Percentiles rank a stretch among this genome's conserved stretches.
Evolutionary conservation across 768 basidiomycete genomes (phyloP).

Genomic region (Daedaleopsis sinensis): DNA sequence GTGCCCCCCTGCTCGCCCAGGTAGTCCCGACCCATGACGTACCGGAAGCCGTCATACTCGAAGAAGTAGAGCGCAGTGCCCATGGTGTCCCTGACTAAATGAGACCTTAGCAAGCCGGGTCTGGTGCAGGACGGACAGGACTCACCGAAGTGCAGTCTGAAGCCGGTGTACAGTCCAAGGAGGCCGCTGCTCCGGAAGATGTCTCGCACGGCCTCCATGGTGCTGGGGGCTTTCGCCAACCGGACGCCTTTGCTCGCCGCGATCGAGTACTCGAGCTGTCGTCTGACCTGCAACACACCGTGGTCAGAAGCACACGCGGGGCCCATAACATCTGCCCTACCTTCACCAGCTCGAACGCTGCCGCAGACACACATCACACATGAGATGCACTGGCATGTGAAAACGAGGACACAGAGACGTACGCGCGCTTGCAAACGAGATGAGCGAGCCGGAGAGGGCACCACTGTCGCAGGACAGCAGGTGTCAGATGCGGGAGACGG

Average conservation of each 20-base stretch:
- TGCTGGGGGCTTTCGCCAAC: conserved; percentile 78
- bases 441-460: conserved; percentile 85
- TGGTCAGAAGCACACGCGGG: not conserved
- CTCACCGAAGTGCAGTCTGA: conserved; percentile 83
- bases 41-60: conserved; percentile 91
- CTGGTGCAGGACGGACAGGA: conserved; percentile 6
- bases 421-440: conserved; percentile 90
- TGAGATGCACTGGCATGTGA: not conserved
- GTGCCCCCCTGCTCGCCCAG: conserved; percentile 80
- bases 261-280: conserved; percentile 92
- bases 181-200: conserved; percentile 69
- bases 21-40: conserved; percentile 77
- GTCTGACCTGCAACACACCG: conserved; percentile 60
- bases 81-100: conserved; percentile 79
- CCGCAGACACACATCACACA: not conserved
- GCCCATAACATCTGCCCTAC: conserved; percentile 42
- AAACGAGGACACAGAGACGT: conserved; percentile 37
- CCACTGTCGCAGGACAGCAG: conserved; percentile 49
- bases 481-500: not conserved
- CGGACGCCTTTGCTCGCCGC: conserved; percentile 76
- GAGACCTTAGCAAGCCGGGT: conserved; percentile 2
- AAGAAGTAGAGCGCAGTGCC: conserved; percentile 93
- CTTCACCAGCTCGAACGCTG: conserved; percentile 95
- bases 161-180: conserved; percentile 78
- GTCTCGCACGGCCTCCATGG: conserved; percentile 75